A percentile compares a stretch with the other conserved stretches of the same genome.
Evolutionary conservation across 257 asterid species (phyloP).

Genomic region (Solanum peruvianum): DNA sequence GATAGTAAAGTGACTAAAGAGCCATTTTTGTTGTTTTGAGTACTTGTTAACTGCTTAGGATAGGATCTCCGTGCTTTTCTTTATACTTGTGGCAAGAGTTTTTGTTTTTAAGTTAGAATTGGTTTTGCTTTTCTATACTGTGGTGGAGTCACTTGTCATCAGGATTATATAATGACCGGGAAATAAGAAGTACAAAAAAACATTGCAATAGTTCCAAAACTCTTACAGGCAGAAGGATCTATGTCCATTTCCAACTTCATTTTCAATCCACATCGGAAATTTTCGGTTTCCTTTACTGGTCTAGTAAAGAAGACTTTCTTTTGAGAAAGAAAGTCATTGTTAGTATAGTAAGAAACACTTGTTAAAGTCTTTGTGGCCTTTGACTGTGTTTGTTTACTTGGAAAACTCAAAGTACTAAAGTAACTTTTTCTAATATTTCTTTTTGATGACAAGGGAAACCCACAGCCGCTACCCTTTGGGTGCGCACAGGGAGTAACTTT

Average conservation of each 20-base stretch:
- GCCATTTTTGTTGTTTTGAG: background rate
- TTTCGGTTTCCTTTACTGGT: background rate
- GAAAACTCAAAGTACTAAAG: background rate
- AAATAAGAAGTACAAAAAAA: background rate
- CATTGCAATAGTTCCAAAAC: background rate
- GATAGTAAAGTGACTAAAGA: background rate
- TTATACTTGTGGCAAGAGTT: background rate
- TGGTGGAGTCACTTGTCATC: background rate
- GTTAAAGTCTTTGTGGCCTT: background rate
- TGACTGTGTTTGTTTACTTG: background rate
- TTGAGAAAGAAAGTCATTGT: background rate
- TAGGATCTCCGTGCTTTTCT: background rate
- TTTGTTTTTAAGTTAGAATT: background rate
- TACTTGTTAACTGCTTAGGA: background rate
- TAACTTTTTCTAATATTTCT: background rate
- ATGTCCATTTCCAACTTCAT: background rate
- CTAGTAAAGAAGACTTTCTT: background rate
- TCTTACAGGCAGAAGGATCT: background rate
- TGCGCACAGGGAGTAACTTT: background rate
- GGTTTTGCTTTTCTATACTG: background rate
- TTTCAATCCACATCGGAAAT: background rate
- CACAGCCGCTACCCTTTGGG: no score
- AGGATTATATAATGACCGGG: background rate
- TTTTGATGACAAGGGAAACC: no score
- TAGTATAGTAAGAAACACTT: background rate